Base-by-base conservation (phyloP, 352 stramenopile genomes). In the Globisporangium yorkense region DNA sequence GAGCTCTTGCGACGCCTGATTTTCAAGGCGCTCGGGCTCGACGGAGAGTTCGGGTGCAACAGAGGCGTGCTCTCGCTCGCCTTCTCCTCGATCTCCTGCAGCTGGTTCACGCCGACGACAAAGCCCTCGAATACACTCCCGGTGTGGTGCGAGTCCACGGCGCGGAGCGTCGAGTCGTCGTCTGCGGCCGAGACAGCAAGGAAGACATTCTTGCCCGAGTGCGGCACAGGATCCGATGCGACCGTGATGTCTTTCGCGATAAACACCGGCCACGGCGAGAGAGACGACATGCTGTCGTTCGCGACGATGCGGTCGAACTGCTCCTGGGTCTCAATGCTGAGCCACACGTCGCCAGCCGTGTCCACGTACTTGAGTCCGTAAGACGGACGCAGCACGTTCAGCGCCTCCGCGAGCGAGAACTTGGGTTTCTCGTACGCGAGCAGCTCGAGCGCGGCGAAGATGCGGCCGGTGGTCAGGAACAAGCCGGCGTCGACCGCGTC, bases 251-350 rank as follows among this genome's bases (percentile, higher is more conserved):
- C 50, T 15, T 55, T 55, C 10, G 82, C 79, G 18, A 92, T 70
- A 57, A 92, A 89, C 18, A 92, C 79, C 5, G 77, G 89, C 82
- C 82, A 92, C 5, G 82, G 82, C 31, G 77, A 89, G 2, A 92
- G 60, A 31, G 84, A 74, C 2, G 79, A 67, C 4, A 84, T 70
- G 46, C 67, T 88, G 63, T 92, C 79, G 65, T 88, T 73, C 24
- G 80, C 50, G 31, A 55, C 50, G 20, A 55, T 92, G 55, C 84
- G 88, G 16, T 78, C 82, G 46, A 89, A 65, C 57, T 92, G 82
- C 67, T 89, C 80, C 65, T 89, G 72, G 7, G 82, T 89, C 69
- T 92, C 82, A 59, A 92, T 89, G 57, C 82, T 89, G 46, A 92
- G 89, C 82, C 82, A 92, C 39, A 80, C 89, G 51, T 88, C 77